Base-by-base conservation (phyloP, 495 filamentous ascomycete genomes). In the Trypethelium eluteriae region DNA sequence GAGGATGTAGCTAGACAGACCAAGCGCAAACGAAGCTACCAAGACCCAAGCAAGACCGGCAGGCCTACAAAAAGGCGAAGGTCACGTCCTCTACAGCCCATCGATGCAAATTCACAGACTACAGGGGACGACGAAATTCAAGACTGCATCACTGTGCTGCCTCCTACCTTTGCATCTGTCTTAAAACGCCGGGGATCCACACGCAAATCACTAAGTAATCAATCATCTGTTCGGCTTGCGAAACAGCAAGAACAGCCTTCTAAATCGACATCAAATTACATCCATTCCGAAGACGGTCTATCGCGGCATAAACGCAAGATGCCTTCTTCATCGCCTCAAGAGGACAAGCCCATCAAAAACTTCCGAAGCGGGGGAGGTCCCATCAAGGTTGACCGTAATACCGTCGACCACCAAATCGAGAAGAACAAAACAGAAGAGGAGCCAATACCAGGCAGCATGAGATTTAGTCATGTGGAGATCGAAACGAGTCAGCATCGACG, bases 391-490 rank as follows among this genome's bases (percentile, higher is more conserved):
- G 53, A 59, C 9, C n/a, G 25, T 59, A 32, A 59, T 59, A 36
- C 5, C 5, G 32, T 6, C 53, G 53, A 34, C 5, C 5, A 35
- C 11, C 3, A 59, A 32, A 34, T 7, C 32, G 53, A 59, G 53
- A 9, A 59, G 5, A 32, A 59, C 10, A 32, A 18, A 59, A 59
- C 32, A 14, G 32, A 59, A 7, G 14, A 34, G 34, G 53, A 59
- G 6, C 32, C 32, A 36, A 36, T 18, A 36, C 32, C 67, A 64
- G 38, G 63, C 63, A 59, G 6, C 39, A 73, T 68, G 66, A 67
- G 53, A 50, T 59, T 71, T 39, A 71, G 66, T 38, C 71, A 73
- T 50, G 66, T 71, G 36, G 69, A 67, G 47, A 66, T 73, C 39
- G 57, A 32, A 41, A 62, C 32, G 46, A 62, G 35, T 62, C 64